Conservation (phyloP, 257 asterid species). For the Solanum dulcamara region DNA sequence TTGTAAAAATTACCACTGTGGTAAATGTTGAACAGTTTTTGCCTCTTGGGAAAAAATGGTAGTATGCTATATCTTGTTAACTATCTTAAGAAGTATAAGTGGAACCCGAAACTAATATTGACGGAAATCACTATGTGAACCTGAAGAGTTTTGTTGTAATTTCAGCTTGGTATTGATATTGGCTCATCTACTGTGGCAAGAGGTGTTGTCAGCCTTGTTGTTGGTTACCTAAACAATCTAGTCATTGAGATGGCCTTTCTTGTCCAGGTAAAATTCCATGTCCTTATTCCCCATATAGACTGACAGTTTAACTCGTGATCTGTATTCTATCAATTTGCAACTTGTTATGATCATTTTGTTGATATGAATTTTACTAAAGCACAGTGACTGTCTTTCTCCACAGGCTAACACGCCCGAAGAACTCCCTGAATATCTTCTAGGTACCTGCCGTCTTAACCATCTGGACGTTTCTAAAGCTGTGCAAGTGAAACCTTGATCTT, state of each 20-base stretch:
- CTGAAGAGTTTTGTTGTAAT: neutral
- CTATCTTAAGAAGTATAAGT: neutral
- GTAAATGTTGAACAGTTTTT: neutral
- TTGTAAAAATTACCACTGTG: neutral
- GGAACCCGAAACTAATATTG: neutral
- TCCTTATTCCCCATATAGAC: neutral
- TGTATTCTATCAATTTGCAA: neutral
- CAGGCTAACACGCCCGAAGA: conserved; percentile 82
- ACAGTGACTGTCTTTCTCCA: neutral
- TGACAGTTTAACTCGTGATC: neutral
- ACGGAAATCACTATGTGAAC: neutral
- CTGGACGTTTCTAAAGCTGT: conserved; percentile 60
- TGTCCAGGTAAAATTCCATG: conserved; percentile 47
- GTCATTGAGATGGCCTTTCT: conserved; percentile 91
- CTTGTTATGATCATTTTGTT: neutral
- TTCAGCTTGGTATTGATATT: conserved; percentile 68
- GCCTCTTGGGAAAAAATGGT: neutral
- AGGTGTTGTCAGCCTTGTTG: conserved; percentile 81
- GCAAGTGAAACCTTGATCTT: conserved; percentile 14
- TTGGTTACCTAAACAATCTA: conserved; percentile 82
- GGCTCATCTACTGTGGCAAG: conserved; percentile 91
- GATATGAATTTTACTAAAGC: neutral
- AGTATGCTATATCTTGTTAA: neutral
- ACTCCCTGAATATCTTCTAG: conserved; percentile 75
- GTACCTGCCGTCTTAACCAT: conserved; percentile 84